Evolutionary conservation across 495 filamentous ascomycete species (phyloP).

Genomic region (Penicillium waksmanii): DNA sequence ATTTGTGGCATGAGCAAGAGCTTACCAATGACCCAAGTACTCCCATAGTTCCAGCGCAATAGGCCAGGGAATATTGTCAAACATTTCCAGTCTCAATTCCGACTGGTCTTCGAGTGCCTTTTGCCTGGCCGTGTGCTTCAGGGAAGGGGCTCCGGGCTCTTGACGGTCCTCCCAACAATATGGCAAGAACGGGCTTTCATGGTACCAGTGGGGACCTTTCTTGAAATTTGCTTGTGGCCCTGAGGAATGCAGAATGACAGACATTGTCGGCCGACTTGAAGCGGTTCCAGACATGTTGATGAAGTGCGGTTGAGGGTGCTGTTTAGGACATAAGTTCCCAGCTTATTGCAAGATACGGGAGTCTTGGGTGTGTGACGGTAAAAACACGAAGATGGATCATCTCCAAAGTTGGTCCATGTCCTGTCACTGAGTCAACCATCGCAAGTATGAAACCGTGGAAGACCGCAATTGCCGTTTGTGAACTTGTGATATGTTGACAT

Average conservation of each 20-base stretch:
- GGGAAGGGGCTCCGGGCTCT: conserved; percentile 29
- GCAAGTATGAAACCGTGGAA: neutral
- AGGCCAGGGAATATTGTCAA: conserved; percentile 38
- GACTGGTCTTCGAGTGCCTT: conserved; percentile 4
- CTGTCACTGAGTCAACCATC: too few relatives aligned
- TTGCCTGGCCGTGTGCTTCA: conserved; percentile 13
- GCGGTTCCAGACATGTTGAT: neutral
- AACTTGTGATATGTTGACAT: conserved; percentile 3
- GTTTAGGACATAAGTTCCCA: too few relatives aligned
- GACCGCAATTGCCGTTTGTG: neutral
- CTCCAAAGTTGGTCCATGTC: too few relatives aligned
- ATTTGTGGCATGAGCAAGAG: neutral
- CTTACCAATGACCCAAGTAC: conserved; percentile 37
- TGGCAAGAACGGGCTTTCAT: conserved; percentile 41
- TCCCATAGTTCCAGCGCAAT: conserved; percentile 46
- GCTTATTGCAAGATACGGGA: too few relatives aligned
- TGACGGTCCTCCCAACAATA: conserved; percentile 25
- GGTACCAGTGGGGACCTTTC: conserved; percentile 39
- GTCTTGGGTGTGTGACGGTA: too few relatives aligned
- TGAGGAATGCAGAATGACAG: neutral
- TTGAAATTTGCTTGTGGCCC: conserved; percentile 4
- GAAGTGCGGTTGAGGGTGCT: too few relatives aligned
- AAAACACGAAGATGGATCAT: too few relatives aligned
- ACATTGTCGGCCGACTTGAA: neutral
- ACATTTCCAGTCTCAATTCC: neutral